Evolutionary conservation across 495 filamentous ascomycete species (phyloP).

Genomic region (Trichoderma orchidacearum): DNA sequence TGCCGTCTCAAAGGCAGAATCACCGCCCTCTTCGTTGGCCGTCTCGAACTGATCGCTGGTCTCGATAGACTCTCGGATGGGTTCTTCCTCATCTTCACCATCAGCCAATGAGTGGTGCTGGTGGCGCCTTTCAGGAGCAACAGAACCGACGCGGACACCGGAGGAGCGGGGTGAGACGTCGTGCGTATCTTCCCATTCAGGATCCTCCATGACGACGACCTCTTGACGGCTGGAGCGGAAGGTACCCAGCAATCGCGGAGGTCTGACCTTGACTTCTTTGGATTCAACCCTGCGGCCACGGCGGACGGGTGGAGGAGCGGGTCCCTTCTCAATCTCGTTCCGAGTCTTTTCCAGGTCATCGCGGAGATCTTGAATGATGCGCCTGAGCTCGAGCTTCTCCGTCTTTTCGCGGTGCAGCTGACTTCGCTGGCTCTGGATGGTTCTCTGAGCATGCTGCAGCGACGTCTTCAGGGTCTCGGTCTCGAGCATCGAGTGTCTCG

Average conservation of each 20-base stretch:
- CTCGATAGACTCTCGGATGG: background rate
- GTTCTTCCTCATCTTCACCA: background rate
- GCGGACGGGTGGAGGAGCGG: constrained; percentile 25
- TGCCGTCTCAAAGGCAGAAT: constrained; percentile 76
- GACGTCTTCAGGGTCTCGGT: constrained; percentile 90
- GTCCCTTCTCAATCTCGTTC: constrained; percentile 35
- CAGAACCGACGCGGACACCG: background rate
- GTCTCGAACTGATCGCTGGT: constrained; percentile 63
- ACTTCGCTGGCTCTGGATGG: constrained; percentile 88
- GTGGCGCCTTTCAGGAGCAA: constrained; percentile 9
- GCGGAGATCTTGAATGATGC: constrained; percentile 88
- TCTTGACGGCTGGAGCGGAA: constrained; percentile 64
- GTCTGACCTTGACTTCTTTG: constrained; percentile 59
- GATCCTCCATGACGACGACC: constrained; percentile 57
- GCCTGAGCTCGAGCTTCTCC: constrained; percentile 88
- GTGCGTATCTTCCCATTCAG: constrained; percentile 79
- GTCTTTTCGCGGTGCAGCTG: constrained; percentile 96
- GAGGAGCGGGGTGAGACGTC: constrained; percentile 12
- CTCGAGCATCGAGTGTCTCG: constrained; percentile 78
- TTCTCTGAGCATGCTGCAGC: constrained; percentile 83
- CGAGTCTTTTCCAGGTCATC: constrained; percentile 80
- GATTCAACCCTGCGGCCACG: constrained; percentile 61
- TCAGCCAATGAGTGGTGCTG: constrained; percentile 1
- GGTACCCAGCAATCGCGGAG: constrained; percentile 59
- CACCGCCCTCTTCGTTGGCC: constrained; percentile 53